Conservation (phyloP, 106 monocot genomes). For the Gastrodia elata region DNA sequence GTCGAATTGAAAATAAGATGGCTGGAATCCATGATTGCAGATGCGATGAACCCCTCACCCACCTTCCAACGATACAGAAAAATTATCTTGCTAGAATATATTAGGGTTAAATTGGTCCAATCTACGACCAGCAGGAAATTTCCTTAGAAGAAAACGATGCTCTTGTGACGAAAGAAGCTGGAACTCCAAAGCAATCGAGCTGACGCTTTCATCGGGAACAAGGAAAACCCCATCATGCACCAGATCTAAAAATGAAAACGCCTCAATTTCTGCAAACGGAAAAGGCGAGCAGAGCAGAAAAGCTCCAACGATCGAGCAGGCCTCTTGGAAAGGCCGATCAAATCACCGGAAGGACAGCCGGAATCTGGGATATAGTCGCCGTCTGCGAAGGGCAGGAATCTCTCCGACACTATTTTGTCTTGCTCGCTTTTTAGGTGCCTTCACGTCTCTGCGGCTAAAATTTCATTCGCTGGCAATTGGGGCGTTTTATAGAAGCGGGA, state of each 20-base stretch:
- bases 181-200: conserved; percentile 77
- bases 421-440: not conserved
- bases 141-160: conserved; percentile 19
- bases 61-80: not conserved
- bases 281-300: not conserved
- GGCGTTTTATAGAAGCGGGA: not conserved
- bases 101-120: not conserved
- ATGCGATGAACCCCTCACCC: not conserved
- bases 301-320: not conserved
- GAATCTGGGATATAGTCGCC: not conserved
- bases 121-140: not conserved
- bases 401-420: not conserved
- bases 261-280: not conserved
- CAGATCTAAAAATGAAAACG: not conserved
- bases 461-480: not conserved
- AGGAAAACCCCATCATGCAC: conserved; percentile 83
- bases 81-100: not conserved
- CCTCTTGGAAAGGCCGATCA: not conserved
- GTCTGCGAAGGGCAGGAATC: not conserved
- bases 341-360: not conserved
- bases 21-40: conserved; percentile 42
- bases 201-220: conserved; percentile 73
- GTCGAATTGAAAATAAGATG: conserved; percentile 50
- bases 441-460: not conserved
- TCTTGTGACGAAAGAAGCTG: conserved; percentile 96